Conservation (phyloP, 352 stramenopile species). For the Albugo laibachii region DNA sequence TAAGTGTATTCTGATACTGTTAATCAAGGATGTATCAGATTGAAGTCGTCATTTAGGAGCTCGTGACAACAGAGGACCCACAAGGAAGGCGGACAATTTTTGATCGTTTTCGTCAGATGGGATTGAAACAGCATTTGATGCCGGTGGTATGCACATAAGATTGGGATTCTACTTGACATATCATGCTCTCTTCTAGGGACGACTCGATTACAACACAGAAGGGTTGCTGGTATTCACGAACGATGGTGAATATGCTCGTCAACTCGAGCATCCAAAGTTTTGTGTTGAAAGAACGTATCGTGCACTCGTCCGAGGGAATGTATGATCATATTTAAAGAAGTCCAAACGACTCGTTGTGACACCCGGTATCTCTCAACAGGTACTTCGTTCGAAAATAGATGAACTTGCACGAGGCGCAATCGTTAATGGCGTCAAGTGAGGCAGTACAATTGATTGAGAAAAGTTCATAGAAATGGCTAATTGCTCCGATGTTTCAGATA, state of each 20-base stretch:
- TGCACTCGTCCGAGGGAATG: constrained; percentile 57
- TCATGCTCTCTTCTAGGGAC: constrained; percentile 18
- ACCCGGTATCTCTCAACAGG: constrained; percentile 6
- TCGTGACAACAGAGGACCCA: constrained; percentile 62
- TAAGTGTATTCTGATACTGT: constrained; percentile 12
- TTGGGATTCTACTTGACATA: neutral
- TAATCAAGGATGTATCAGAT: neutral
- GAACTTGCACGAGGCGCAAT: constrained; percentile 55
- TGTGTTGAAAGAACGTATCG: constrained; percentile 61
- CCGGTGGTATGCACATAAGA: constrained; percentile 29
- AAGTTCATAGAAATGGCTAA: neutral
- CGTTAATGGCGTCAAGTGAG: constrained; percentile 67
- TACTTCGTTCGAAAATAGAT: constrained; percentile 60
- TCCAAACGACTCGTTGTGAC: neutral
- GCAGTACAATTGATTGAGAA: constrained; percentile 8
- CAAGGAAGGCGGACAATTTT: constrained; percentile 76
- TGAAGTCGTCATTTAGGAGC: constrained; percentile 18
- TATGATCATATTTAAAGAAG: constrained; percentile 5
- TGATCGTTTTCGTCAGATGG: constrained; percentile 63
- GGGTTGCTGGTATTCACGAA: constrained; percentile 85
- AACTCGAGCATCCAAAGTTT: constrained; percentile 75
- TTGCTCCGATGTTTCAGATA: constrained; percentile 13
- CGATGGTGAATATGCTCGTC: constrained; percentile 75
- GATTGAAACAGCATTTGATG: constrained; percentile 70
- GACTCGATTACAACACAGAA: constrained; percentile 86